Base-by-base conservation (phyloP, 2,329 filamentous ascomycete genomes). In the Rosellinia necatrix region DNA sequence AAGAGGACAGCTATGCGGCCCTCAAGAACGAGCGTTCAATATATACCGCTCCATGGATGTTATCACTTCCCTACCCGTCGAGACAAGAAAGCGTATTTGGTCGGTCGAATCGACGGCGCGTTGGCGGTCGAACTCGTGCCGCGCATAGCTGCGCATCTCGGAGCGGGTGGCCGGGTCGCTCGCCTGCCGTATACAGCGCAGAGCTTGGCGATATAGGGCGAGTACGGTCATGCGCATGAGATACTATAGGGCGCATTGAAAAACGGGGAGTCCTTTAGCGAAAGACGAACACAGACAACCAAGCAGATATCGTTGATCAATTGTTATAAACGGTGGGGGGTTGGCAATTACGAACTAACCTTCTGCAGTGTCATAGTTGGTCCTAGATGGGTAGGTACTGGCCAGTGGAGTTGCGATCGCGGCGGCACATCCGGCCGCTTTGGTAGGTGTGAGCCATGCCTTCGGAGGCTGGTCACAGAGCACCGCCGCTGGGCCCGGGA, bases 61-160 rank as follows among this genome's bases (percentile, higher is more conserved):
- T 87, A 82, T 84, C 84, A 87, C 67, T 87, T 81, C 84, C 73
- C 85, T 87, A 49, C 85, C 85, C 3, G 81, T 86, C 8, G 84
- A 86, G 55, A 87, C 70, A 32, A 88, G 77, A 68, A 87, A 87
- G 54, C 81, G 78, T 61, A 87, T 83, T 64, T 87, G 84, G 61
- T 73, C 71, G 62, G 65, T 87, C 84, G 1, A 77, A n/a, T n/a
- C 80, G 42, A 86, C 81, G 50, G 72, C 62, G 21, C 78, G 78
- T 64, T 85, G 80, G 53, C 83, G 77, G 69, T 85, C 81, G 66
- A 87, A 86, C 66, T 88, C 85, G 56, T 80, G 78, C 17, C 83
- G 78, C 30, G 79, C 84, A 69, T 80, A 85, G 50, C 72, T 73
- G 53, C 79, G 74, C 6, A 82, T 84, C 68, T 87, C 85, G n/a